Evolutionary conservation across 208 protist genomes (phyloP), one percentile per base, ranked within the genome.

Genomic region (Acanthamoeba culbertsoni): DNA sequence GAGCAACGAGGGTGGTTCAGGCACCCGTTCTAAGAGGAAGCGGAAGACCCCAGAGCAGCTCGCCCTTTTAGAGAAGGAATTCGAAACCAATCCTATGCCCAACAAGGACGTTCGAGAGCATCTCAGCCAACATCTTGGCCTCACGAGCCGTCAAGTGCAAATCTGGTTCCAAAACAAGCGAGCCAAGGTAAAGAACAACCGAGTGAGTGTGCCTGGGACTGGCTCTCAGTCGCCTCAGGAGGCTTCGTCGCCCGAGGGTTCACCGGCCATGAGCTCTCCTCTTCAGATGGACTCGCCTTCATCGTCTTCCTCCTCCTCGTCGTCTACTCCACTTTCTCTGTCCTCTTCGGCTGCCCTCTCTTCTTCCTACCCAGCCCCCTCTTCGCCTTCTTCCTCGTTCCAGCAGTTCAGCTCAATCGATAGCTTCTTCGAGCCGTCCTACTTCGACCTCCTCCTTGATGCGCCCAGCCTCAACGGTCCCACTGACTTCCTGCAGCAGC

Each of bases 161-260:
- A 94, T 95, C 35, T 95, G 94, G 94, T 95, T 95, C 94, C 94
- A 95, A 51, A 95, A 95, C 77, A 95, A 95, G 53, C 42, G 94
- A 57, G 94, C 94, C 33, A 95, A 95, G 53, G 94, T 94, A 18
- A 94, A 94, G 93, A 89, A 91, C 86, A 94, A 92, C 43, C 84
- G 75, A 0, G 63, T 77, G 16, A 59, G 40, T 26, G 88, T 59
- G 2, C 57, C 43, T 4, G 55, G 35, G n/a, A n/a, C n/a, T 35
- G 88, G 89, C 6, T 59, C 86, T 71, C 33, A 65, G 14, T 43
- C 73, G 4, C 73, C 42, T 35, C 35, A 65, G 18, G 71, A 88
- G 16, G 91, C 48, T 14, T 73, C 63, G 2, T 73, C 63, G 4
- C 63, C 63, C 63, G 63, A 73, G 18, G 33, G 33, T 37, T 73